Evolutionary conservation across 2,329 filamentous ascomycete genomes (phyloP).

Genomic region (Ampelomyces quisqualis): DNA sequence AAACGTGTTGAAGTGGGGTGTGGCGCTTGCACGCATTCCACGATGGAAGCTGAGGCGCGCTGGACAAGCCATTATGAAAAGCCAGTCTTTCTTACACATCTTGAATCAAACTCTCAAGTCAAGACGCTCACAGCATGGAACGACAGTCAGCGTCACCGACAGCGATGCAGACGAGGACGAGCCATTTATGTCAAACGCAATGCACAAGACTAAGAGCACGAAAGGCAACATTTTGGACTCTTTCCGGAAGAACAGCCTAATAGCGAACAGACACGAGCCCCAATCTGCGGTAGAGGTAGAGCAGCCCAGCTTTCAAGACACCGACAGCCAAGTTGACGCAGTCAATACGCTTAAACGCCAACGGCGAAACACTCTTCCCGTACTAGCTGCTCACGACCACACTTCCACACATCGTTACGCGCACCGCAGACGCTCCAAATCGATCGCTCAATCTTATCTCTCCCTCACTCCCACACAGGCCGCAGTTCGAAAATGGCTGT

Average conservation of each 20-base stretch:
- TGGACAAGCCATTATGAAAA: constrained; percentile 46
- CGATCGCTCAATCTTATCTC: constrained; percentile 65
- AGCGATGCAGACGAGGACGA: constrained; percentile 53
- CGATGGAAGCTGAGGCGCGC: constrained; percentile 80
- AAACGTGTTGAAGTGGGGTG: constrained; percentile 76
- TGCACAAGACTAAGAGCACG: constrained; percentile 31
- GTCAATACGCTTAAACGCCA: constrained; percentile 13
- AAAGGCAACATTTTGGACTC: constrained; percentile 31
- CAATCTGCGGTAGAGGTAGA: constrained; percentile 37
- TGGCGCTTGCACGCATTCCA: constrained; percentile 82
- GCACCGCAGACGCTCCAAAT: constrained; percentile 34
- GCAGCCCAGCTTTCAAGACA: constrained; percentile 14
- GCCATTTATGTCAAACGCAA: constrained; percentile 15
- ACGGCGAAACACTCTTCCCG: constrained; percentile 41
- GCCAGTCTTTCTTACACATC: constrained; percentile 47
- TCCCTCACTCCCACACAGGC: constrained; percentile 80
- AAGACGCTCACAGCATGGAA: constrained; percentile 24
- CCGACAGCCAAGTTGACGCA: too few species aligned
- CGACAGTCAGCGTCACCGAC: constrained; percentile 25
- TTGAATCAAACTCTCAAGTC: constrained; percentile 41
- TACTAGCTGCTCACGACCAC: constrained; percentile 24
- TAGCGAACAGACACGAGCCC: constrained; percentile 20
- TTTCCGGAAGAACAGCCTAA: constrained; percentile 14
- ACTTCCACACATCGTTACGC: constrained; percentile 22
- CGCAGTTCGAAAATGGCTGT: constrained; percentile 74